A percentile compares a stretch with the other conserved stretches of the same genome.
phyloP scores from a whole-genome alignment of 1,284 basidiomycete species.

The Moesziomyces globuligerus region DNA sequence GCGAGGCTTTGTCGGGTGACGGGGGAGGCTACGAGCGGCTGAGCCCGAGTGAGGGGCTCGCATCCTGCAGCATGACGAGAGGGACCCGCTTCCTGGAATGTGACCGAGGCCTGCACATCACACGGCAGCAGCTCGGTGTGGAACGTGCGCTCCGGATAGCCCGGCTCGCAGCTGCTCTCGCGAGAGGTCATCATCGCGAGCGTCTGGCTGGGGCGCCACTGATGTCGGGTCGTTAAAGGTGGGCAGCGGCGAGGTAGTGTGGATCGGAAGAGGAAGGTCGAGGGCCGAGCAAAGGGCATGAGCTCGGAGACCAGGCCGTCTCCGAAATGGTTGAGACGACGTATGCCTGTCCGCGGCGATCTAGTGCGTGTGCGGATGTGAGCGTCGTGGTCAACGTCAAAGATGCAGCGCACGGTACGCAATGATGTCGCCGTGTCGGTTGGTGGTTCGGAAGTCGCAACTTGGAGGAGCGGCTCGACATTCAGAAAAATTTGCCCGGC shows the following conservation, averaged over 20 bases:
- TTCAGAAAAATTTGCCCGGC: too few relatives aligned
- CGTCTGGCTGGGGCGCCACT: neutral
- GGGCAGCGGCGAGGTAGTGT: neutral
- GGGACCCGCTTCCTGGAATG: constrained; percentile 34
- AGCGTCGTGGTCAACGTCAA: too few relatives aligned
- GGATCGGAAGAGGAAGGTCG: constrained; percentile 2
- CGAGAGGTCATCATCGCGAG: constrained; percentile 12
- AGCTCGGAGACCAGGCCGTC: neutral
- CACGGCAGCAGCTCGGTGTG: constrained; percentile 33
- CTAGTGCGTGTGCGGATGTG: too few relatives aligned
- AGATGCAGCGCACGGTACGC: too few relatives aligned
- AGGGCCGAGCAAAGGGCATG: constrained; percentile 10
- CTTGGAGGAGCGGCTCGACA: too few relatives aligned
- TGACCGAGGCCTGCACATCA: constrained; percentile 10
- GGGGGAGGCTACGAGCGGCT: constrained; percentile 28
- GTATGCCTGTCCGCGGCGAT: too few relatives aligned
- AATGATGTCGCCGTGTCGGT: too few relatives aligned
- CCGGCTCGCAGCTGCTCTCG: constrained; percentile 4
- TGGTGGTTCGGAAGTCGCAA: too few relatives aligned
- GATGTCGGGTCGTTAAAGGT: too few relatives aligned
- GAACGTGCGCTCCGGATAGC: constrained; percentile 48
- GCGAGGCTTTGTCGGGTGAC: constrained; percentile 48
- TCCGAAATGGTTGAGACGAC: neutral
- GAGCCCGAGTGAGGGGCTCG: constrained; percentile 26
- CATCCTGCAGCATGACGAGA: constrained; percentile 8